These are phyloP conservation scores for Neurospora intermedia DNA, from an alignment of 495 filamentous ascomycete genomes.

Conservation along the genomic window DNA sequence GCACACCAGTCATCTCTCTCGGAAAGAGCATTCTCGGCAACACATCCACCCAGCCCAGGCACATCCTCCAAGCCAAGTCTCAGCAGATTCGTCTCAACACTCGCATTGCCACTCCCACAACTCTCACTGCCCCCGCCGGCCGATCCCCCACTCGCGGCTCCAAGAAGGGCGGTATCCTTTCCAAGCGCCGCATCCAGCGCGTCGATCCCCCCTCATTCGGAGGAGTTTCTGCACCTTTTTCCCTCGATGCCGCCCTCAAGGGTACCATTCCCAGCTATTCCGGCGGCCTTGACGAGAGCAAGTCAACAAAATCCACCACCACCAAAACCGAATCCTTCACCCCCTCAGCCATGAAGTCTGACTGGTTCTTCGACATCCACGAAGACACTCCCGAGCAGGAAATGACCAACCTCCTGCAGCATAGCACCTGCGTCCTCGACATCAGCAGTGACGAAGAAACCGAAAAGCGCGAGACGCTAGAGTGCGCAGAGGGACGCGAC, in stretches of 20 bases:
- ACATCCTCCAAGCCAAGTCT: conserved; percentile 35
- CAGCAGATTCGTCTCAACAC: conserved; percentile 32
- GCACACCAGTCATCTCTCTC: conserved; percentile 17
- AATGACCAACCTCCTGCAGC: conserved; percentile 82
- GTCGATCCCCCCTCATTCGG: conserved; percentile 47
- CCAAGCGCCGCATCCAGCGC: conserved; percentile 48
- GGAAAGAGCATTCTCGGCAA: conserved; percentile 16
- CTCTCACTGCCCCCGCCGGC: conserved; percentile 46
- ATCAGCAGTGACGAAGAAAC: conserved; percentile 63
- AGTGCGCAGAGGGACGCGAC: conserved; percentile 49
- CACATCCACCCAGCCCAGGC: conserved; percentile 25
- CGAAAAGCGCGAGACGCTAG: conserved; percentile 40
- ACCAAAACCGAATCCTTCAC: conserved; percentile 9
- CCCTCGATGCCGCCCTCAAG: conserved; percentile 65
- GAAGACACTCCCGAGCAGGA: conserved; percentile 85
- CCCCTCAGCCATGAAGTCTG: conserved; percentile 36
- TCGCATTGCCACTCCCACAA: conserved; percentile 27
- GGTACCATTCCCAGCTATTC: conserved; percentile 52
- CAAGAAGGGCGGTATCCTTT: conserved; percentile 46
- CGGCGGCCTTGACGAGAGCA: conserved; percentile 16
- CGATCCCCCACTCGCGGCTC: conserved; percentile 49
- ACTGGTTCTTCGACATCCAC: conserved; percentile 91
- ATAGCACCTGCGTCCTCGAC: conserved; percentile 76
- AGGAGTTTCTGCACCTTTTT: conserved; percentile 48
- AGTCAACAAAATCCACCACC: not conserved